phyloP scores from a whole-genome alignment of 2,329 filamentous ascomycete genomes.

The Waltergamsia citrina region DNA sequence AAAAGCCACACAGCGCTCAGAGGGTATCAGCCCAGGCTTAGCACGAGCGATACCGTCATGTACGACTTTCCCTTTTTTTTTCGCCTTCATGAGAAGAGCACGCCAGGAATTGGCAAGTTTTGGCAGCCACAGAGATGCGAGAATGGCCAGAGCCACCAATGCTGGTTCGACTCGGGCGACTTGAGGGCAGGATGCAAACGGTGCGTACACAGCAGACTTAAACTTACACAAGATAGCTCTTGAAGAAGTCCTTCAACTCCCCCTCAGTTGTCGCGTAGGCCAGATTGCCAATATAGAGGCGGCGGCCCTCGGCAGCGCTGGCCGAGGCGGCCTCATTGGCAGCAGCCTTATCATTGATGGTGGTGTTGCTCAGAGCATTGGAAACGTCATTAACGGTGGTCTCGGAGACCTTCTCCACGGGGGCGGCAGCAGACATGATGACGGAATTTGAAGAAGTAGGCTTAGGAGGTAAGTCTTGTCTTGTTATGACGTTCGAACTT shows the following conservation, averaged over 20 bases:
- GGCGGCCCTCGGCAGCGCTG: constrained; percentile 96
- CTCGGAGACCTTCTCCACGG: constrained; percentile 54
- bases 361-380: constrained; percentile 63
- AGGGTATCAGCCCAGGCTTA: too few relatives aligned
- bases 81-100: too few relatives aligned
- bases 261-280: constrained; percentile 99
- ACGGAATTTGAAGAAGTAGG: constrained; percentile 30
- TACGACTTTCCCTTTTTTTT: too few relatives aligned
- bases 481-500: constrained; percentile 34
- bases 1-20: too few relatives aligned
- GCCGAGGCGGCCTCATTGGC: constrained; percentile 87
- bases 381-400: constrained; percentile 71
- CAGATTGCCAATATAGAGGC: constrained; percentile 99
- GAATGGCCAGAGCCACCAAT: too few relatives aligned
- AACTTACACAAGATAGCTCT: constrained; percentile 98
- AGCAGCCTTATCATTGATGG: constrained; percentile 51
- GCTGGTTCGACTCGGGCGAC: too few relatives aligned
- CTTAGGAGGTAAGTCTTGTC: constrained; percentile 9
- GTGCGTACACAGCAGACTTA: too few relatives aligned
- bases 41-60: too few relatives aligned
- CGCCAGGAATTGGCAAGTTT: too few relatives aligned
- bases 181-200: too few relatives aligned
- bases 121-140: too few relatives aligned
- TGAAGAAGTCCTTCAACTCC: constrained; percentile 99
- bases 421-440: constrained; percentile 77